Percentiles rank a stretch among this genome's conserved stretches.
phyloP scores from a whole-genome alignment of 805 yeast genomes.

The Jamesozyma spencerorum region DNA sequence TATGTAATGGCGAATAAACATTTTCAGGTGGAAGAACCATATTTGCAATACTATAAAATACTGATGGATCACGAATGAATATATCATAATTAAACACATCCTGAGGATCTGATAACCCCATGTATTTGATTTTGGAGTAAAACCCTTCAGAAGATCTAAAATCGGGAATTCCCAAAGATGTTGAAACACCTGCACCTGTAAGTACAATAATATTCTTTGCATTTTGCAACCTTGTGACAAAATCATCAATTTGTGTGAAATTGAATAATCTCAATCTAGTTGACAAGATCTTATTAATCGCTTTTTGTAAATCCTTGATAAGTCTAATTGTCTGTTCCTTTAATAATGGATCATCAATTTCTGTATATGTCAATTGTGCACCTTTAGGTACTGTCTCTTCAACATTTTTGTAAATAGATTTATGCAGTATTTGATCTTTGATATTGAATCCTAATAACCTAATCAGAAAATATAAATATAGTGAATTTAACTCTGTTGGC shows the following conservation, averaged over 20 bases:
- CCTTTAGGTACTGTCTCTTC: constrained; percentile 16
- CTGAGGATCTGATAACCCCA: constrained; percentile 79
- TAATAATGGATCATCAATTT: constrained; percentile 31
- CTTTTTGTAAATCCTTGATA: constrained; percentile 47
- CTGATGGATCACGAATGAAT: constrained; percentile 63
- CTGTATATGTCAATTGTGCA: constrained; percentile 4
- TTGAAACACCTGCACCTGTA: constrained; percentile 91
- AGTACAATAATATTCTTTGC: constrained; percentile 60
- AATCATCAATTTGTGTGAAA: constrained; percentile 51
- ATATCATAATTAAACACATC: constrained; percentile 70
- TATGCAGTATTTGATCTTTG: constrained; percentile 29
- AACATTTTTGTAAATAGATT: constrained; percentile 19
- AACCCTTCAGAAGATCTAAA: constrained; percentile 82
- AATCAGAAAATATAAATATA: constrained; percentile 48
- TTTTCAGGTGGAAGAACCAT: constrained; percentile 68
- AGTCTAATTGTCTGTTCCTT: constrained; percentile 39
- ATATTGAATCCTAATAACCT: constrained; percentile 53
- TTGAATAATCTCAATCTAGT: constrained; percentile 47
- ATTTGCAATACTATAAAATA: constrained; percentile 77
- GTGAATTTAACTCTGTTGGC: constrained; percentile 49
- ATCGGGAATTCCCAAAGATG: constrained; percentile 85
- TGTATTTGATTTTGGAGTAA: constrained; percentile 54
- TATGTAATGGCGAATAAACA: constrained; percentile 67
- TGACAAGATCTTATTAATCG: constrained; percentile 51
- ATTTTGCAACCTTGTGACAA: constrained; percentile 41